A percentile compares a stretch with the other conserved stretches of the same genome.
These are phyloP conservation scores for Artemisia annua DNA, from an alignment of 129 eudicot species.

Conservation along the genomic window DNA sequence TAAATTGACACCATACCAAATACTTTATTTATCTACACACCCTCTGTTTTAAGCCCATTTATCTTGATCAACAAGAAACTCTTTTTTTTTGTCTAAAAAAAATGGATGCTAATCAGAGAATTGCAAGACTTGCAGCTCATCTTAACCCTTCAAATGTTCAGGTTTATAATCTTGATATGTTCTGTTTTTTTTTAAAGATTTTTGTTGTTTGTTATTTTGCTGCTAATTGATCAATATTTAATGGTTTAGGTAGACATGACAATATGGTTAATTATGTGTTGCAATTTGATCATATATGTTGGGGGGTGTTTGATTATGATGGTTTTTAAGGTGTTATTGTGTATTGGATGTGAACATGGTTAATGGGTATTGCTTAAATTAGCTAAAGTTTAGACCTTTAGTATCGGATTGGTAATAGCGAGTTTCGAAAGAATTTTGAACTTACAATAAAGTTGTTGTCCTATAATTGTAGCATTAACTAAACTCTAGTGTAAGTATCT, in stretches of 20 bases:
- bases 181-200: not conserved
- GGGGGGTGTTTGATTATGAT: not conserved
- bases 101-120: constrained; percentile 60
- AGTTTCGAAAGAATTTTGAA: not conserved
- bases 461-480: no score
- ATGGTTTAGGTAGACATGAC: not conserved
- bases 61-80: constrained; percentile 34
- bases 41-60: constrained; percentile 18
- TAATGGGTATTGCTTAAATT: not conserved
- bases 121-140: constrained; percentile 87
- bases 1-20: constrained; percentile 34
- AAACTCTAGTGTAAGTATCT: no score
- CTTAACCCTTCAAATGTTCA: constrained; percentile 62
- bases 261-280: constrained; percentile 19
- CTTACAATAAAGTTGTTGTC: not conserved
- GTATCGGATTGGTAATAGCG: not conserved
- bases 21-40: constrained; percentile 21
- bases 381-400: constrained; percentile 8
- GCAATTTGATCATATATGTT: constrained; percentile 19
- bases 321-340: constrained; percentile 12
- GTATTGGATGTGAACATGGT: constrained; percentile 1
- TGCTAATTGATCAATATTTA: not conserved
- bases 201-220: not conserved
- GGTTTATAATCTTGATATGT: constrained; percentile 37
- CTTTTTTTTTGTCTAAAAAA: not conserved